A percentile compares a stretch with the other conserved stretches of the same genome.
Evolutionary conservation across 257 asterid genomes (phyloP).

Genomic region (Leptodermis oblonga): DNA sequence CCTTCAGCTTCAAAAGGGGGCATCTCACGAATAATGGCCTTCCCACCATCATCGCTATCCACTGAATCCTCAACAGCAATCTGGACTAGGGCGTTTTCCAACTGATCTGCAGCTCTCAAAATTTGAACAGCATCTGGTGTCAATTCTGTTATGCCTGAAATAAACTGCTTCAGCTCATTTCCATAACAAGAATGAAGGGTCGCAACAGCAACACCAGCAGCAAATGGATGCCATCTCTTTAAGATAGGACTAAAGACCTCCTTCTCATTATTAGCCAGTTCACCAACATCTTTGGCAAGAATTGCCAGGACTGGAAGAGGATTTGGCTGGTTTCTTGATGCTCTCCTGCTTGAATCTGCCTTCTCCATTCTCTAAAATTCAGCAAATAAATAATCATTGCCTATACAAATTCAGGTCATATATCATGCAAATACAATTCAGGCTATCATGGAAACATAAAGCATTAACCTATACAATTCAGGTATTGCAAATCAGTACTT

Average conservation of each 20-base stretch:
- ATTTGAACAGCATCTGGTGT: conserved; percentile 96
- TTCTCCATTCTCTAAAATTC: conserved; percentile 76
- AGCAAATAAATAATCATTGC: conserved; percentile 11
- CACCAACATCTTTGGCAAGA: conserved; percentile 94
- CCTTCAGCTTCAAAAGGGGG: conserved; percentile 98
- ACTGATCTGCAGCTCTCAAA: conserved; percentile 89
- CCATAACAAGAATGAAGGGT: conserved; percentile 91
- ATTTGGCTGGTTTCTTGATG: conserved; percentile 76
- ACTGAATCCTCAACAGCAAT: conserved; percentile 98
- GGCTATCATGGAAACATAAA: background rate
- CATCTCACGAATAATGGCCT: conserved; percentile 98
- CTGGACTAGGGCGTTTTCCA: conserved; percentile 92
- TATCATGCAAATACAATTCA: background rate
- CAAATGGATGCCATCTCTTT: conserved; percentile 94
- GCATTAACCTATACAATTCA: background rate
- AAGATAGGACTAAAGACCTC: conserved; percentile 77
- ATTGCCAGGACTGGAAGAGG: conserved; percentile 92
- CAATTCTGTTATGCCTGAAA: conserved; percentile 78
- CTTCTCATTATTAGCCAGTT: conserved; percentile 76
- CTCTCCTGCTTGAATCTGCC: conserved; percentile 96
- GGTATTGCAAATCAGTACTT: background rate
- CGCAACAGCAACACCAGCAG: conserved; percentile 98
- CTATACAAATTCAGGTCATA: background rate
- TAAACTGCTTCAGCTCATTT: conserved; percentile 89
- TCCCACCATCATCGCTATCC: conserved; percentile 99